Evolutionary conservation across 140 eudicot species (phyloP).

Genomic region (Erigeron philadelphicus): DNA sequence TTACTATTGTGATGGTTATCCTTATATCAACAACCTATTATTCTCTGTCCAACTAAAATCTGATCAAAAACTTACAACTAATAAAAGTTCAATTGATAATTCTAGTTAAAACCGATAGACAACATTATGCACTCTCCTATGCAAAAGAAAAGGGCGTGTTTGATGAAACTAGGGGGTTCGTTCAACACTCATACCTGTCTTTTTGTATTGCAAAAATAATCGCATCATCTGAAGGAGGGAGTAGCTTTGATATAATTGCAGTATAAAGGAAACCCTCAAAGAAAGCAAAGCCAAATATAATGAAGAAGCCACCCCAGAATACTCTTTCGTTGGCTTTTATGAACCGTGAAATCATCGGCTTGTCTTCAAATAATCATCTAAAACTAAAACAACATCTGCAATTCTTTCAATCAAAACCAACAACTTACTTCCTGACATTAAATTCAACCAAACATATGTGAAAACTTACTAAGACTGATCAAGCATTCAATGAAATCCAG

Average conservation of each 20-base stretch:
- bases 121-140: no score
- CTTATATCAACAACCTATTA: no score
- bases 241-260: constrained; percentile 38
- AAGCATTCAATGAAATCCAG: no score
- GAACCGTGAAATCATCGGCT: constrained; percentile 21
- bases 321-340: constrained; percentile 26
- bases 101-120: no score
- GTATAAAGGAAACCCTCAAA: constrained; percentile 34
- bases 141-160: neutral
- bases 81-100: no score
- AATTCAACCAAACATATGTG: no score
- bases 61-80: no score
- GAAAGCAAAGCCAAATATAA: constrained; percentile 31
- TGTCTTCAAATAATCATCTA: constrained; percentile 3
- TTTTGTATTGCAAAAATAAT: constrained; percentile 36
- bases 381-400: neutral
- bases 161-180: neutral
- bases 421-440: neutral
- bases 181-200: constrained; percentile 26
- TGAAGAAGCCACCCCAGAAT: constrained; percentile 36
- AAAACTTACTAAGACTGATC: no score
- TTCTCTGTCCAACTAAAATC: no score
- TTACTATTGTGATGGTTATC: no score
- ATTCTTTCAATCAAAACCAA: neutral
- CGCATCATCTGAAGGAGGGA: constrained; percentile 28